Percentiles rank a stretch among this genome's conserved stretches.
These are phyloP conservation scores for Cystobasidiaceae sp. DNA, from an alignment of 1,284 basidiomycete species.

Conservation along the genomic window DNA sequence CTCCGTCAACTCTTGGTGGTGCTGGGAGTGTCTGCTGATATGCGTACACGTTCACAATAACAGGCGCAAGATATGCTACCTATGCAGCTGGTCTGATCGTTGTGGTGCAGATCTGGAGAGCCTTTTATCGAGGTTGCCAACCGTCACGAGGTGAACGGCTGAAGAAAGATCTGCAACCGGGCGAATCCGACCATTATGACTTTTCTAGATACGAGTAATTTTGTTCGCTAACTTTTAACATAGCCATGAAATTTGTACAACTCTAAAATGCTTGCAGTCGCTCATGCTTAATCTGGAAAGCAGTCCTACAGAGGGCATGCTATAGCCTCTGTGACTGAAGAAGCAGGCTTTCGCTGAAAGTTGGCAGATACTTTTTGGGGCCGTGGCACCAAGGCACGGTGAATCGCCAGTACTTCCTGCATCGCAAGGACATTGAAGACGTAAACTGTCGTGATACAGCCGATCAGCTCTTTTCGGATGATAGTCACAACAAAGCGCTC, in stretches of 20 bases:
- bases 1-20: neutral
- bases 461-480: too few species aligned
- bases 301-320: too few species aligned
- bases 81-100: too few species aligned
- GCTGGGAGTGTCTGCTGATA: neutral
- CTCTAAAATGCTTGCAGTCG: too few species aligned
- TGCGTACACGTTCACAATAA: neutral
- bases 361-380: neutral
- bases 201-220: neutral
- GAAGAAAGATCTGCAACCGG: neutral
- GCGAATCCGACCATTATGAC: neutral
- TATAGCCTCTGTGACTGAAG: too few species aligned
- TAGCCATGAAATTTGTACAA: too few species aligned
- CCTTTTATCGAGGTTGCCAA: neutral
- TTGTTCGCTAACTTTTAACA: neutral
- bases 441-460: neutral
- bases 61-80: too few species aligned
- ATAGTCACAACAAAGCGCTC: neutral
- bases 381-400: slow-evolving; percentile 25
- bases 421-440: slow-evolving; percentile 1
- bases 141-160: neutral
- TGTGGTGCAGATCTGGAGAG: too few species aligned
- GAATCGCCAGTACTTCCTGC: slow-evolving; percentile 23
- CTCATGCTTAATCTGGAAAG: too few species aligned
- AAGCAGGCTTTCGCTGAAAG: neutral